Percentiles rank a stretch among this genome's conserved stretches.
These are phyloP conservation scores for Boechera retrofracta DNA, from an alignment of 345 rosid genomes.

Conservation along the genomic window DNA sequence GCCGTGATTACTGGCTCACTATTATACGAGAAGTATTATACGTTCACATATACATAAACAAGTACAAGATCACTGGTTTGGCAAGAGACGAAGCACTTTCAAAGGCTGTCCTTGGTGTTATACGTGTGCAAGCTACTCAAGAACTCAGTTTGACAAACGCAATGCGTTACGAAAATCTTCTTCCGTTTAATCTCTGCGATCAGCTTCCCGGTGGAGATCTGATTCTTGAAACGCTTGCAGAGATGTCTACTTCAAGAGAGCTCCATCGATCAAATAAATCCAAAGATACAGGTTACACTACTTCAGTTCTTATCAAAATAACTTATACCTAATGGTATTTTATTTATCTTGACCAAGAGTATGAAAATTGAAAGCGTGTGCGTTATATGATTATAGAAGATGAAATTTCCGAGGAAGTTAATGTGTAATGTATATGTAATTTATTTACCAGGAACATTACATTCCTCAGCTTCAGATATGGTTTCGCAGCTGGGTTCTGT, in stretches of 20 bases:
- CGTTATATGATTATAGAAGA: background rate
- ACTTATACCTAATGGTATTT: background rate
- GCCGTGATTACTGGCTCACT: slow-evolving; percentile 95
- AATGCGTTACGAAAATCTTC: slow-evolving; percentile 59
- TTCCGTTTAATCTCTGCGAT: slow-evolving; percentile 89
- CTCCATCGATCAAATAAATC: slow-evolving; percentile 51
- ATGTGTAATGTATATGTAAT: slow-evolving; percentile 8
- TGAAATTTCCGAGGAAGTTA: background rate
- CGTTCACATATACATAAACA: slow-evolving; percentile 71
- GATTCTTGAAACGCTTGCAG: slow-evolving; percentile 87
- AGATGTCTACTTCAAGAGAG: slow-evolving; percentile 63
- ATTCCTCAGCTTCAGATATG: slow-evolving; percentile 82
- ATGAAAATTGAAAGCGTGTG: slow-evolving; percentile 10
- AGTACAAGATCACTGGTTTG: slow-evolving; percentile 69
- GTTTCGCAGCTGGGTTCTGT: slow-evolving; percentile 79
- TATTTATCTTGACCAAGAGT: slow-evolving; percentile 28
- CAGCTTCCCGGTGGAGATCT: slow-evolving; percentile 97
- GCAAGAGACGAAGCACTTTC: slow-evolving; percentile 77
- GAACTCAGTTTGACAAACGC: slow-evolving; percentile 58
- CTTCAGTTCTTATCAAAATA: slow-evolving; percentile 2
- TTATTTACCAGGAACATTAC: slow-evolving; percentile 46
- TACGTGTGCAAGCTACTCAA: slow-evolving; percentile 83
- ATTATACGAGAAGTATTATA: slow-evolving; percentile 74
- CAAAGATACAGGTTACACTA: slow-evolving; percentile 51
- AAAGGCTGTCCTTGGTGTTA: slow-evolving; percentile 83